A percentile compares a stretch with the other conserved stretches of the same genome.
phyloP scores from a whole-genome alignment of 2,329 filamentous ascomycete species.

The Aspergillus fijiensis region DNA sequence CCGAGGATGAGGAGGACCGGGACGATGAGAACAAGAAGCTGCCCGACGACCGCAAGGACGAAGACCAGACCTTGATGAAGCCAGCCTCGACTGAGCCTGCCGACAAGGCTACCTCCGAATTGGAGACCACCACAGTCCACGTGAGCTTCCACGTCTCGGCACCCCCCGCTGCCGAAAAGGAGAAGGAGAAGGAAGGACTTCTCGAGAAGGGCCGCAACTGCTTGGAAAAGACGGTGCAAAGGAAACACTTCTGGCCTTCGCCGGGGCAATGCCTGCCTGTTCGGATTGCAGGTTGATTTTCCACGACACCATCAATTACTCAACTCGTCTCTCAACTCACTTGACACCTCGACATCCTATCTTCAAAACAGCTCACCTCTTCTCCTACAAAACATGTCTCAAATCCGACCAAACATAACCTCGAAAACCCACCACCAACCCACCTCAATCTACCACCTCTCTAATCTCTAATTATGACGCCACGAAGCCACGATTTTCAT shows the following conservation, averaged over 20 bases:
- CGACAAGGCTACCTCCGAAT: conserved; percentile 3
- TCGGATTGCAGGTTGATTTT: conserved; percentile 19
- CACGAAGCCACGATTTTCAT: conserved; percentile 8
- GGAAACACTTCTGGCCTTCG: conserved; percentile 29
- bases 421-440: neutral
- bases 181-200: conserved; percentile 20
- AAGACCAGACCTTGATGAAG: neutral
- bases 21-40: conserved; percentile 16
- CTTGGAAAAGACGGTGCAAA: conserved; percentile 27
- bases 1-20: conserved; percentile 23
- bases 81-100: neutral
- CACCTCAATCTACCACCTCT: neutral
- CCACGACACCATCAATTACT: neutral
- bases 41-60: conserved; percentile 4
- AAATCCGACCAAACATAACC: neutral
- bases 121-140: conserved; percentile 14
- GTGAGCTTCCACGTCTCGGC: conserved; percentile 20
- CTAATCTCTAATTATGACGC: conserved; percentile 8
- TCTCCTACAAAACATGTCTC: neutral
- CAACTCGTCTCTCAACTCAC: neutral
- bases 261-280: conserved; percentile 22
- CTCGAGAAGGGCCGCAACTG: conserved; percentile 30
- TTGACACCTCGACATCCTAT: neutral
- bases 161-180: conserved; percentile 7
- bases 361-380: neutral